These are phyloP conservation scores for Rhynchospora pubera DNA, from an alignment of 176 grass and related monocot genomes.

Conservation along the genomic window DNA sequence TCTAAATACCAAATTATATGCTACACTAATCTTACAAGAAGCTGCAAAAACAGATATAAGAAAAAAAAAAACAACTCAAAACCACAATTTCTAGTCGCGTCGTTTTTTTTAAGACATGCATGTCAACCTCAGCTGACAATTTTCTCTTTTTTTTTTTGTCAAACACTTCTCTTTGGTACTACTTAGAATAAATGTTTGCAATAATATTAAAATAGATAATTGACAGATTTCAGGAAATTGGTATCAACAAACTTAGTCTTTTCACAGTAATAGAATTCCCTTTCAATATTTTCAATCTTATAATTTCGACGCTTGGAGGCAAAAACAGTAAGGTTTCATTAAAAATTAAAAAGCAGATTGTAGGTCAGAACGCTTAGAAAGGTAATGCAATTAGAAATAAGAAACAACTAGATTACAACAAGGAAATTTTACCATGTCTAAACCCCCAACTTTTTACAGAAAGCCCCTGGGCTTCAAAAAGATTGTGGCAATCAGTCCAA, in stretches of 20 bases:
- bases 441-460: slow-evolving; percentile 21
- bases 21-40: not conserved
- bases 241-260: not conserved
- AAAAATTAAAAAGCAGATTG: not conserved
- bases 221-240: not conserved
- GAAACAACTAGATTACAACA: slow-evolving; percentile 21
- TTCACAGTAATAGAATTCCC: not conserved
- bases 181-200: not conserved
- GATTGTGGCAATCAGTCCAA: slow-evolving; percentile 41
- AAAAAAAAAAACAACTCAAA: not conserved
- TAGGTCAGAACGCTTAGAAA: not conserved
- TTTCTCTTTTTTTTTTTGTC: not conserved
- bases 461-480: slow-evolving; percentile 14
- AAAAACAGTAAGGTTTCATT: not conserved
- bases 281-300: not conserved
- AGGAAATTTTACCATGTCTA: slow-evolving; percentile 30
- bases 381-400: slow-evolving; percentile 10
- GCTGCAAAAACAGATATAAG: not conserved
- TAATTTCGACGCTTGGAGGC: not conserved
- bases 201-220: not conserved
- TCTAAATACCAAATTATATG: too few relatives aligned
- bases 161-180: not conserved
- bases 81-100: not conserved
- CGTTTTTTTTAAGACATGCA: not conserved
- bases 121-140: not conserved